Base-by-base conservation (phyloP, 108 stramenopile species). In the Nannochloropsis oceanica region DNA sequence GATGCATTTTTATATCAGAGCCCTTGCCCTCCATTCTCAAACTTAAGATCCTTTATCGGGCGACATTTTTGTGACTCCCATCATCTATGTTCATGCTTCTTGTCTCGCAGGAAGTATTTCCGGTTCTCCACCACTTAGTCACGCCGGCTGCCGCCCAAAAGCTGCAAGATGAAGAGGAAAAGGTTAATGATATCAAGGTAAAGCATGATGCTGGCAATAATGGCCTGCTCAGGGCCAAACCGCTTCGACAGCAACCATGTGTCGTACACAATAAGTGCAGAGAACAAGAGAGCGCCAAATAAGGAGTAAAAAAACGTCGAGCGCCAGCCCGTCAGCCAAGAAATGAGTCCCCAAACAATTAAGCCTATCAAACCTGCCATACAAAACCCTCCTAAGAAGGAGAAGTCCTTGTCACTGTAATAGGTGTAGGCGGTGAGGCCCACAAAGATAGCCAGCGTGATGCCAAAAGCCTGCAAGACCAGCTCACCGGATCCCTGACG, bases 181-280 rank as follows among this genome's bases (percentile, higher is more conserved):
- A 97, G 93, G 85, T 96, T 96, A 82, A 96, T 91, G 84, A 97
- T 93, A 86, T 97, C 97, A 80, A 94, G 93, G 89, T 95, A 96
- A 3, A 96, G 82, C 24, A 91, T 89, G 92, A 96, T 95, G 24
- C 95, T 94, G 11, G 95, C 97, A 43, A 93, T 87, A 26, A 97
- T 94, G 85, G 96, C 96, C 82, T 98, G 96, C 81, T 96, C 93
- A 82, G 94, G 93, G 86, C 93, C 94, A 93, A 85, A 44, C 80
- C 95, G 79, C 84, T 88, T 85, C 91, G 94, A 59, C 94, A 96
- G 81, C 84, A 86, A 91, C 81, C 83, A 88, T 26, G 87, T 95
- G 93, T 84, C 94, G 86, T 44, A 95, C 22, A 87, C 91, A 90
- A 85, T 95, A 84, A 42, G 95, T 8, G 59, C 93, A 84, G 90